Percentiles rank a stretch among this genome's conserved stretches.
phyloP scores from a whole-genome alignment of 2,329 filamentous ascomycete genomes.

The Dactylellina sp. region DNA sequence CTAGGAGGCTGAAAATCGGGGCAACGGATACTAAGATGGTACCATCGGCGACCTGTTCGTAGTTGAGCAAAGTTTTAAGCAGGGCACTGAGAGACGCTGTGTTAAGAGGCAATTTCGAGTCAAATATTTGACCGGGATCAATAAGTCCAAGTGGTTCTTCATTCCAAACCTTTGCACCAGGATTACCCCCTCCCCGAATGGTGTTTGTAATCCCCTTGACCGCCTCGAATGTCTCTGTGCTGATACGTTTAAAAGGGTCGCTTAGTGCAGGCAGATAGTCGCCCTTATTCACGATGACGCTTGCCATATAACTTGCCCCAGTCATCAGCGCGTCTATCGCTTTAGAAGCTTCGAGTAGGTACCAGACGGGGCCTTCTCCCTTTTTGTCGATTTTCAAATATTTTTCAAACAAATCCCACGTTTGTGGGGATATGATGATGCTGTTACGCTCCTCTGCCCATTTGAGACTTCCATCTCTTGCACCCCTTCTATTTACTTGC shows the following conservation, averaged over 20 bases:
- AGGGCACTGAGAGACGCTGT: not conserved
- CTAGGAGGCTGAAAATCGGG: not conserved
- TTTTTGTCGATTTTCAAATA: not conserved
- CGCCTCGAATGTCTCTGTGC: no score
- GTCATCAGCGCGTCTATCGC: not conserved
- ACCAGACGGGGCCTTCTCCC: not conserved
- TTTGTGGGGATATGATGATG: not conserved
- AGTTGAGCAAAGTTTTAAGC: not conserved
- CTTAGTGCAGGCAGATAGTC: no score
- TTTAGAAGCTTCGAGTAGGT: not conserved
- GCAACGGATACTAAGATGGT: conserved; percentile 16
- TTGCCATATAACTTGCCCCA: not conserved
- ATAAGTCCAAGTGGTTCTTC: not conserved
- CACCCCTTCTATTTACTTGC: no score
- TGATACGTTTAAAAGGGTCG: no score
- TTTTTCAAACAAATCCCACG: not conserved
- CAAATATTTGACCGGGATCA: not conserved
- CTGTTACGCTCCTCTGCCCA: not conserved
- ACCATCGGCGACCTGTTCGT: conserved; percentile 12
- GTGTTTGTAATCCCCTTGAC: no score
- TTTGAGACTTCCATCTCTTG: not conserved
- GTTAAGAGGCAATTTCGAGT: not conserved
- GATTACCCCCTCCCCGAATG: no score
- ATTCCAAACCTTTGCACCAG: not conserved
- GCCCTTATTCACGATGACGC: not conserved